phyloP scores from a whole-genome alignment of 1,139 yeast genomes.

The Geotrichum siamense region DNA sequence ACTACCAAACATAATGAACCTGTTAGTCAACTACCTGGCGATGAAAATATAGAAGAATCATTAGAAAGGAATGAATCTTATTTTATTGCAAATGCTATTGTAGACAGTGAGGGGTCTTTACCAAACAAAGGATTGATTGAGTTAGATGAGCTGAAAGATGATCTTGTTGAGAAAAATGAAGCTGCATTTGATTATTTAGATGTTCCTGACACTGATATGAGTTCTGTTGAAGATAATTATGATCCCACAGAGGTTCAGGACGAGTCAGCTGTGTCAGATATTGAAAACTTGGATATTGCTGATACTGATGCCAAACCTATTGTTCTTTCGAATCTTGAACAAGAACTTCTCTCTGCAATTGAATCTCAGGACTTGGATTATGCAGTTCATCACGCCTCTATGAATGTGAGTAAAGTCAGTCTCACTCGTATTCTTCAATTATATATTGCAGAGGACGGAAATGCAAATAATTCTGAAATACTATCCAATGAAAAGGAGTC shows the following conservation, averaged over 20 bases:
- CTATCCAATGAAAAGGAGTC: slow-evolving; percentile 2
- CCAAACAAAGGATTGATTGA: not conserved
- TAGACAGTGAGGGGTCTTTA: not conserved
- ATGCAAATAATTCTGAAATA: not conserved
- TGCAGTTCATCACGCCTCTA: slow-evolving; percentile 15
- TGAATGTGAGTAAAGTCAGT: slow-evolving; percentile 9
- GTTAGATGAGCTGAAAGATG: not conserved
- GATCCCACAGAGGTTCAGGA: not conserved
- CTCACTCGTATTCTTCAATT: slow-evolving; percentile 12
- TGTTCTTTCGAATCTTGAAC: slow-evolving; percentile 8
- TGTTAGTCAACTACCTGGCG: not conserved
- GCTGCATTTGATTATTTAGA: slow-evolving; percentile 1
- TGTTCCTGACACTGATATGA: slow-evolving; percentile 3
- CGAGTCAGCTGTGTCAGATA: not conserved
- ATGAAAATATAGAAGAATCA: no score
- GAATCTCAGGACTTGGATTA: slow-evolving; percentile 11
- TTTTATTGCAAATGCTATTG: not conserved
- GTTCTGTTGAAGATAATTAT: slow-evolving; percentile 3
- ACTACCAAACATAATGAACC: no score
- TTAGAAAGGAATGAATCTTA: not conserved
- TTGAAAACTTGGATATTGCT: not conserved
- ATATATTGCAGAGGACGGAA: slow-evolving; percentile 7
- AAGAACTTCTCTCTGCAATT: slow-evolving; percentile 9
- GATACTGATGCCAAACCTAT: slow-evolving; percentile 1
- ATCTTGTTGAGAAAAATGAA: not conserved